Evolutionary conservation across 2,329 filamentous ascomycete genomes (phyloP).

Genomic region (Trichoderma arundinaceum): DNA sequence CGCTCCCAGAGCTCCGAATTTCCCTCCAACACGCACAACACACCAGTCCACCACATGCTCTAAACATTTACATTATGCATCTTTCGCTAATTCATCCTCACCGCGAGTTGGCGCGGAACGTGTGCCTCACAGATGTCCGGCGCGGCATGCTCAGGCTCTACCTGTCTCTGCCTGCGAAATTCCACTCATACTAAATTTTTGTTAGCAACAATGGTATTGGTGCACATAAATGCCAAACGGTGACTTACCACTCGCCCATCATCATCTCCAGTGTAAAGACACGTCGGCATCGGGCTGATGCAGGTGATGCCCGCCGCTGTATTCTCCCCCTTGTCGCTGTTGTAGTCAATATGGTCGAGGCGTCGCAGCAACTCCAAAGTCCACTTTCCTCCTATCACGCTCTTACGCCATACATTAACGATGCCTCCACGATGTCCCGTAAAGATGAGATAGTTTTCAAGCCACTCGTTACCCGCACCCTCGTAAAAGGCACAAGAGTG

Average conservation of each 20-base stretch:
- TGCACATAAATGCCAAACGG: neutral
- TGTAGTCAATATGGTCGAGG: slow-evolving; percentile 77
- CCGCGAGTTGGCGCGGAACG: slow-evolving; percentile 15
- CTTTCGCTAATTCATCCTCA: neutral
- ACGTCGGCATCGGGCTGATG: slow-evolving; percentile 79
- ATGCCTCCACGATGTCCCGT: slow-evolving; percentile 85
- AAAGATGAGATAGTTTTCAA: slow-evolving; percentile 83
- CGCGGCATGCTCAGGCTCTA: slow-evolving; percentile 48
- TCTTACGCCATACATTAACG: slow-evolving; percentile 76
- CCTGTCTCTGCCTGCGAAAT: slow-evolving; percentile 61
- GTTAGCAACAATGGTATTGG: slow-evolving; percentile 23
- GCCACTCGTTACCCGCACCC: slow-evolving; percentile 87
- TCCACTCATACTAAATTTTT: slow-evolving; percentile 65
- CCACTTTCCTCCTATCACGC: slow-evolving; percentile 67
- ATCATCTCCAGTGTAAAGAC: slow-evolving; percentile 93
- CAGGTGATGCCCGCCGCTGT: slow-evolving; percentile 78
- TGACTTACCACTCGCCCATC: slow-evolving; percentile 78
- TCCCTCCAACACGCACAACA: neutral
- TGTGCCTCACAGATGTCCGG: slow-evolving; percentile 27
- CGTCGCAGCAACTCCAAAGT: slow-evolving; percentile 77
- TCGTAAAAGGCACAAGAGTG: slow-evolving; percentile 91
- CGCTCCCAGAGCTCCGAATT: neutral
- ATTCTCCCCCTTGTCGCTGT: slow-evolving; percentile 63
- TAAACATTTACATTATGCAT: neutral
- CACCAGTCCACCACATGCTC: neutral